A percentile compares a stretch with the other conserved stretches of the same genome.
Conservation (phyloP, 2,329 filamentous ascomycete genomes). For the Fusarium succisae region DNA sequence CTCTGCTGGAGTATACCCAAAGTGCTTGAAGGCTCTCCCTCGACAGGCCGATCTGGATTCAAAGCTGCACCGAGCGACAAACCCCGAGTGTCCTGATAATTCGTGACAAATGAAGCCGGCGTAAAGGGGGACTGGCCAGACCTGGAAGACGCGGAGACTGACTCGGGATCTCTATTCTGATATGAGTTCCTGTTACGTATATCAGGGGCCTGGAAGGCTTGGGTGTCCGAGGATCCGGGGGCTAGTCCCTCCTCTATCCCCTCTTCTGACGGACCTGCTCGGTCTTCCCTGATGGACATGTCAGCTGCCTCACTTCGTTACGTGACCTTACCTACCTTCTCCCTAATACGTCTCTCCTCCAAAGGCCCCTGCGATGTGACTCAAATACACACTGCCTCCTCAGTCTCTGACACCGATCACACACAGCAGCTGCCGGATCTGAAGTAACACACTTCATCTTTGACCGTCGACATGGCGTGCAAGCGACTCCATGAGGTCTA, state of each 20-base stretch:
- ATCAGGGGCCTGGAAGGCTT: neutral
- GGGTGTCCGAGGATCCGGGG: neutral
- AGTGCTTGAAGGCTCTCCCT: no score
- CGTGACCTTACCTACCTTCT: neutral
- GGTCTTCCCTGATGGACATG: accelerated
- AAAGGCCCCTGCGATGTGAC: neutral
- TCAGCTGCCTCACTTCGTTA: neutral
- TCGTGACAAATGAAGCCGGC: neutral
- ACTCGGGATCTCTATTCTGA: neutral
- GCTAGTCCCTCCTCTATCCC: accelerated
- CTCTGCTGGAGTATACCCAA: neutral
- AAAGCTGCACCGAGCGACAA: neutral
- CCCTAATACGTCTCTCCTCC: neutral
- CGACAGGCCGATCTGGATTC: neutral
- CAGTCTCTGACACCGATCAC: neutral
- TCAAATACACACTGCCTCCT: neutral
- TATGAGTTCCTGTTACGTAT: neutral
- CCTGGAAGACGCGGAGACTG: neutral
- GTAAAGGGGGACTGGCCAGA: neutral
- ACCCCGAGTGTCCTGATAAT: neutral
- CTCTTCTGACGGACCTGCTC: accelerated
- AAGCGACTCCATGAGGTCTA: neutral
- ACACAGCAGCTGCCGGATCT: neutral
- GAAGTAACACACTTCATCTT: constrained; percentile 18
- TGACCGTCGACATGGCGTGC: neutral